Percentiles rank a stretch among this genome's conserved stretches.
Evolutionary conservation across 768 basidiomycete species (phyloP).

Genomic region (Phallus indusiatus): DNA sequence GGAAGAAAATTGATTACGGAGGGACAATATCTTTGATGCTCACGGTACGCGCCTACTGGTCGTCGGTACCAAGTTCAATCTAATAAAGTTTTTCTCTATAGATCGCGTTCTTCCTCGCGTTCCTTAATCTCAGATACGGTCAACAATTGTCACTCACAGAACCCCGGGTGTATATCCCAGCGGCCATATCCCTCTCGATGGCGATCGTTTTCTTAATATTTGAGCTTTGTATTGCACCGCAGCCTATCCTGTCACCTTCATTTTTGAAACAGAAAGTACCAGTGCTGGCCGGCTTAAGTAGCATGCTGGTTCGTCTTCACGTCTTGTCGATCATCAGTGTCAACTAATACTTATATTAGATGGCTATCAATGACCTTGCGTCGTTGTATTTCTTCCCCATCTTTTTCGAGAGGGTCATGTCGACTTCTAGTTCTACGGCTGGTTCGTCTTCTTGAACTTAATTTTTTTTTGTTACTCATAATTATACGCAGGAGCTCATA

Average conservation of each 20-base stretch:
- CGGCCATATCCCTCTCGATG: not conserved
- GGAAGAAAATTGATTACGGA: not conserved
- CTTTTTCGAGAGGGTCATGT: no score
- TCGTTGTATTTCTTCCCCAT: no score
- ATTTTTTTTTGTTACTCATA: no score
- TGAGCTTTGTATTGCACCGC: not conserved
- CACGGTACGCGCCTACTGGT: not conserved
- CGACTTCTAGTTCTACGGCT: no score
- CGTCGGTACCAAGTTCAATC: no score
- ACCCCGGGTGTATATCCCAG: not conserved
- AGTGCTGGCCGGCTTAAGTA: not conserved
- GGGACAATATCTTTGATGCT: not conserved
- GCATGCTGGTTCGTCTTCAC: not conserved
- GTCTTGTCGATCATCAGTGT: no score
- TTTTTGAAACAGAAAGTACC: not conserved
- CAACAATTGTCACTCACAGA: not conserved
- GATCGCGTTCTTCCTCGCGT: not conserved
- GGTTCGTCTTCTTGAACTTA: no score
- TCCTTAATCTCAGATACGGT: not conserved
- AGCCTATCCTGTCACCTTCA: not conserved
- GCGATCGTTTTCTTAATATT: not conserved
- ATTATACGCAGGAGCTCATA: no score
- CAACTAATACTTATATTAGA: no score
- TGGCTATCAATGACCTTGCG: no score
- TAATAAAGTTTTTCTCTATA: not conserved